Base-by-base conservation (phyloP, 768 basidiomycete genomes). In the Termitomyces sp. region DNA sequence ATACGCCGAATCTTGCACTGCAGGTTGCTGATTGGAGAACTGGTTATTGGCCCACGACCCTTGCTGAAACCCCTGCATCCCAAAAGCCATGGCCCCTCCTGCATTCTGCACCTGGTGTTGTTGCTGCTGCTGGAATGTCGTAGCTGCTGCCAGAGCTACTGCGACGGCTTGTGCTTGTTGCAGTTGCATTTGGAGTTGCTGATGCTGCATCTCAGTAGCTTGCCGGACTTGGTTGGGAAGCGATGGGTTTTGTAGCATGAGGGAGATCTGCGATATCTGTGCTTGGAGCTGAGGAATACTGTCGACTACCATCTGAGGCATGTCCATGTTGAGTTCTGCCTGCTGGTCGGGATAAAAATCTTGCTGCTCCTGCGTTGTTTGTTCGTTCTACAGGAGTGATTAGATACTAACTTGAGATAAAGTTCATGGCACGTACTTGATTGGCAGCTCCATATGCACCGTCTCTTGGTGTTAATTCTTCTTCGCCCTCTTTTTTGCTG, bases 241-340 rank as follows among this genome's bases (percentile, higher is more conserved):
- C 9, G 83, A 79, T 20, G 86, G 83, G 66, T 92, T 93, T 70
- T 90, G 87, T 62, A 94, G 82, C 78, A 90, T 86, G 62, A 85
- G 75, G 57, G 84, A 86, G 51, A 92, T 77, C 64, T 94, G 92
- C n/a, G 76, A 73, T 59, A 93, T 86, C 67, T 93, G 90, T 5
- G 90, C 90, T 70, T 94, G 92, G 18, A 94, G 75, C 67, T 91
- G 86, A 20, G 90, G 85, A 62, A 93, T 88, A 67, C 76, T 86
- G 62, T 88, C 85, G 32, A 84, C 82, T 63, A 90, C 76, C 73
- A 86, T 83, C 62, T 85, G 85, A 24, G 83, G 78, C 79, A 87
- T 79, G 67, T 88, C 89, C 69, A 88, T 77, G 65, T 78, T 77
- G 46, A 76, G 70, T 57, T 79, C 78, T n/a, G 85, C 79, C 64